Evolutionary conservation across 306 rosid genomes (phyloP).

Genomic region (Cucurbita argyrosperma): DNA sequence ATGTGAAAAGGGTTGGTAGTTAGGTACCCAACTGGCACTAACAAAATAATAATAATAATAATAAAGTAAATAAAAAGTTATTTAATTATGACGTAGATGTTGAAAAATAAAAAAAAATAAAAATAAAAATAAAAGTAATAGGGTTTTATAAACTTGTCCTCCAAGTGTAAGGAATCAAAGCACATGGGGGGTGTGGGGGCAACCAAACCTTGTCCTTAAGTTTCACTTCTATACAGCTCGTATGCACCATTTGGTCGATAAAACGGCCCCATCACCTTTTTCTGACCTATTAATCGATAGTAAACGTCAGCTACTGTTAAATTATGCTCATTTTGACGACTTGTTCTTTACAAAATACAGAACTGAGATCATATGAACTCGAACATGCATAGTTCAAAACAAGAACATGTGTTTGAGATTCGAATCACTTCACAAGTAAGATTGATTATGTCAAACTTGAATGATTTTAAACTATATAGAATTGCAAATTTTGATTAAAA

Average conservation of each 20-base stretch:
- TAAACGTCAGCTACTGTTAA: too few species aligned
- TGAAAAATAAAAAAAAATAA: not conserved
- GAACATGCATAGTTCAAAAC: too few species aligned
- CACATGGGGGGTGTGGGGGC: conserved; percentile 7
- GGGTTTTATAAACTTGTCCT: not conserved
- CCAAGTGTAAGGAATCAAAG: not conserved
- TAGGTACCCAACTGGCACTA: not conserved
- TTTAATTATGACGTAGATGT: not conserved
- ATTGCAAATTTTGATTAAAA: too few species aligned
- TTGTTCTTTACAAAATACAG: too few species aligned
- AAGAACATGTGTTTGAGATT: too few species aligned
- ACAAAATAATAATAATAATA: not conserved
- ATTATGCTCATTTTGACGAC: too few species aligned
- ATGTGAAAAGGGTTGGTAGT: not conserved
- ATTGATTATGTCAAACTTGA: too few species aligned
- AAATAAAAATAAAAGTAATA: not conserved
- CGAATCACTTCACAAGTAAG: too few species aligned
- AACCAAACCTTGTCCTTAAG: not conserved
- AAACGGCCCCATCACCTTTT: not conserved
- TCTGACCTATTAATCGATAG: too few species aligned
- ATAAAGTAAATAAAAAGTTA: not conserved
- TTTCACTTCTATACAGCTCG: not conserved
- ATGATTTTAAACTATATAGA: too few species aligned
- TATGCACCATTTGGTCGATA: not conserved
- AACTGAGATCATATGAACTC: too few species aligned